These are phyloP conservation scores for Acanthamoeba castellanii DNA, from an alignment of 208 protist species.

Conservation along the genomic window DNA sequence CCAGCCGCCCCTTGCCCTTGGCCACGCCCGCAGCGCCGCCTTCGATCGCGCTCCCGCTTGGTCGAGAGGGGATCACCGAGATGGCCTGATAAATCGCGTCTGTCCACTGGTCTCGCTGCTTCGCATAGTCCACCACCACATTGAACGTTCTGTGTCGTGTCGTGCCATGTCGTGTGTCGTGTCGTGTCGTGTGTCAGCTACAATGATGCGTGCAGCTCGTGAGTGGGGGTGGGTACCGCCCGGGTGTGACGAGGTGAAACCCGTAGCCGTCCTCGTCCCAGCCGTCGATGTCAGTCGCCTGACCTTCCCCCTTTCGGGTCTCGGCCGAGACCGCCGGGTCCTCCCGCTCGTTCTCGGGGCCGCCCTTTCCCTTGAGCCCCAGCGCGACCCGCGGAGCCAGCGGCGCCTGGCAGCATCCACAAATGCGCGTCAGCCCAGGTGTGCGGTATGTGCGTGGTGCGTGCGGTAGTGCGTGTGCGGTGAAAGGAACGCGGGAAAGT, in stretches of 20 bases:
- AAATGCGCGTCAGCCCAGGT: too few relatives aligned
- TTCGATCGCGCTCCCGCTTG: slow-evolving; percentile 19
- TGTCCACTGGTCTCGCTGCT: slow-evolving; percentile 17
- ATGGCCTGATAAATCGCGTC: slow-evolving; percentile 53
- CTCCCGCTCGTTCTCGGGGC: not conserved
- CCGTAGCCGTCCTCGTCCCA: slow-evolving; percentile 42
- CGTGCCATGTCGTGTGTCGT: too few relatives aligned
- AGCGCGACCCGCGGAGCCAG: not conserved
- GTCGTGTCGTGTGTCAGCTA: not conserved
- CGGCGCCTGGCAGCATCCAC: not conserved
- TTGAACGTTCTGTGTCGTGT: not conserved
- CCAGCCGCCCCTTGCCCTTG: not conserved
- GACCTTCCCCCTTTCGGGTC: not conserved
- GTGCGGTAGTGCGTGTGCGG: too few relatives aligned
- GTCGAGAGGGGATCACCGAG: slow-evolving; percentile 17
- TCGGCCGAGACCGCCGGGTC: not conserved
- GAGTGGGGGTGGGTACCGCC: not conserved
- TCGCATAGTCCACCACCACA: slow-evolving; percentile 48
- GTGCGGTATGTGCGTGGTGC: not conserved
- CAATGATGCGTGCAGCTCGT: not conserved
- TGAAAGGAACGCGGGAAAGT: not conserved
- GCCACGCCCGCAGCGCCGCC: not conserved
- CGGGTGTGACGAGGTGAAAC: slow-evolving; percentile 8
- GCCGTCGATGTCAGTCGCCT: not conserved
- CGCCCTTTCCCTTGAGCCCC: not conserved